Evolutionary conservation across 2,329 filamentous ascomycete species (phyloP), one percentile per base, ranked within the genome.

Genomic region (Thelonectria discophora): DNA sequence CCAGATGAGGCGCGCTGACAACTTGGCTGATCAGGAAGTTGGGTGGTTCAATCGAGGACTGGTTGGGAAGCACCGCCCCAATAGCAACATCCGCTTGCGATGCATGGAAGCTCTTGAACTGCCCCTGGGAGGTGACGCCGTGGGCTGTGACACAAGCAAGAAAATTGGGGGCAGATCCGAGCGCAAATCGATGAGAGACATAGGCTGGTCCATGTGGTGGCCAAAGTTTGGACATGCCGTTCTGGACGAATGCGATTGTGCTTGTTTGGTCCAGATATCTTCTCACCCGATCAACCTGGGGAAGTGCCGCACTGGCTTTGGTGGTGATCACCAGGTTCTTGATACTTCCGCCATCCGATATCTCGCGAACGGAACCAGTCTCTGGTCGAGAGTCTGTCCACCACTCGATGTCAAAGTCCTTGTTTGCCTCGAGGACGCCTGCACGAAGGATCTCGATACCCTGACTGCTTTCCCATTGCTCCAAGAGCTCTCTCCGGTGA

Each of bases 191-290:
- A 55, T 76, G 71, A 2, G 69, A 64, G 37, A 75, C 74, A 69
- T 86, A 86, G 1, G 72, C 60, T 4, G 69, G 66, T 3, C 84
- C 83, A 51, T 81, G 73, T 8, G 84, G 84, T 21, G 84, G 84
- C 84, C 84, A 87, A 15, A 86, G 74, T 65, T 80, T 82, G 32
- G 91, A 93, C 87, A 97, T 90, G 48, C 94, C 94, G 70, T 97
- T 97, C 70, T 97, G 94, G 21, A 92, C 79, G 70, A 97, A 91
- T 12, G 90, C 82, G n/a, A 97, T 86, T 0, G 91, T 90, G n/a
- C 89, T 92, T 3, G 82, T 76, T 3, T 79, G 75, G 64, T 87
- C 83, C 2, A 88, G 83, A 54, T 97, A 86, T 1, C 85, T 77
- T 7, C 85, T 80, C 13, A 97, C 76, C 17, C 80, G 74, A 53